Evolutionary conservation across 345 rosid genomes (phyloP).

Genomic region (Citrus cavaleriei): DNA sequence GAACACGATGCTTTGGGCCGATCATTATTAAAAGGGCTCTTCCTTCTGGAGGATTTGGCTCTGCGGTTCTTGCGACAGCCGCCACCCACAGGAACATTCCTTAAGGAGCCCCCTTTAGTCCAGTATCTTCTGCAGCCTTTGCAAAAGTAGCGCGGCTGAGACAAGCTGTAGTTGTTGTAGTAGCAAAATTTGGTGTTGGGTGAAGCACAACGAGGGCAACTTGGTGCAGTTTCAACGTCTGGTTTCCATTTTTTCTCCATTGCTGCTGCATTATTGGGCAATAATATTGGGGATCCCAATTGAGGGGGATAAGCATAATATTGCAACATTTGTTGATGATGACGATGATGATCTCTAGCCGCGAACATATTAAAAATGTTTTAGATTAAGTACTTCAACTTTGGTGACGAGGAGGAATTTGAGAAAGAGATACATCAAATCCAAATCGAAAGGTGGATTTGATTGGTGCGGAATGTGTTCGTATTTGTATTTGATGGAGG

Average conservation of each 20-base stretch:
- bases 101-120: conserved; percentile 86
- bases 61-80: conserved; percentile 78
- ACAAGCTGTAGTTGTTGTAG: conserved; percentile 89
- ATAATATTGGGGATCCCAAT: neutral
- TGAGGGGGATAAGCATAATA: conserved; percentile 21
- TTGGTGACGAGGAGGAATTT: neutral
- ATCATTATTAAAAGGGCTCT: conserved; percentile 1
- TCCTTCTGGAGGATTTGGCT: conserved; percentile 33
- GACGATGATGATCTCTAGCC: neutral
- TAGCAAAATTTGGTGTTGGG: conserved; percentile 87
- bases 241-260: conserved; percentile 33
- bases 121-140: conserved; percentile 82
- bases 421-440: neutral
- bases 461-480: neutral
- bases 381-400: neutral
- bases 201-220: conserved; percentile 89
- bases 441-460: neutral
- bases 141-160: conserved; percentile 88
- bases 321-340: conserved; percentile 15
- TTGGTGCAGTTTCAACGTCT: conserved; percentile 49
- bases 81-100: conserved; percentile 86
- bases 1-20: neutral
- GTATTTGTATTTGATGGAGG: neutral
- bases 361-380: conserved; percentile 16
- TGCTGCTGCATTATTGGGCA: too few species aligned